Evolutionary conservation across 163 green algal species (phyloP).

Genomic region (Chloromonas sp.): DNA sequence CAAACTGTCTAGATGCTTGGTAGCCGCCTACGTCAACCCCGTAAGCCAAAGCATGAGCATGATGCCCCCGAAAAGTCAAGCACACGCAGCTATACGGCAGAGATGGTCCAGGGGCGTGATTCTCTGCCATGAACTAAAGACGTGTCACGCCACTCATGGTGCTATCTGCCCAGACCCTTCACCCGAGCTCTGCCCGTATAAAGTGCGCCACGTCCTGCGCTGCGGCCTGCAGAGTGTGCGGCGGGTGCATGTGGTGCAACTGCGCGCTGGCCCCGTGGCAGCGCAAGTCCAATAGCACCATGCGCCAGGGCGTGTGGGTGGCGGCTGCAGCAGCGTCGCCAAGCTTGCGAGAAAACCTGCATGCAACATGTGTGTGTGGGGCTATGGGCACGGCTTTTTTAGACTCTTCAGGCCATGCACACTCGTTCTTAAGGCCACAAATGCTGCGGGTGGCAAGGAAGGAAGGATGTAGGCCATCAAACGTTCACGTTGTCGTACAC

Average conservation of each 20-base stretch:
- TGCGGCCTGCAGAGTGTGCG: conserved; percentile 50
- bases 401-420: too few relatives aligned
- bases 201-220: conserved; percentile 54
- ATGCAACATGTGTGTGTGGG: neutral
- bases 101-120: neutral
- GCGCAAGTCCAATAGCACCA: conserved; percentile 56
- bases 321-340: conserved; percentile 21
- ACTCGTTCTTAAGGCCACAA: too few relatives aligned
- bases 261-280: conserved; percentile 46
- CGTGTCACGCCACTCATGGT: neutral
- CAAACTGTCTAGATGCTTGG: too few relatives aligned
- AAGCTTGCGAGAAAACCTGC: neutral
- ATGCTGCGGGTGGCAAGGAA: too few relatives aligned
- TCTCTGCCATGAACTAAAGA: neutral
- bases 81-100: neutral
- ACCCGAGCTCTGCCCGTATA: conserved; percentile 20
- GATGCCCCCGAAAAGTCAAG: too few relatives aligned
- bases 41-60: too few relatives aligned
- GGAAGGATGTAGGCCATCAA: too few relatives aligned
- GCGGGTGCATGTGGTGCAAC: conserved; percentile 34
- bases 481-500: too few relatives aligned
- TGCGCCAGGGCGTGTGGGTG: conserved; percentile 34
- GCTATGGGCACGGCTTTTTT: too few relatives aligned
- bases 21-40: too few relatives aligned
- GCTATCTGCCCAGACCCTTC: neutral